These are phyloP conservation scores for Reticulascus tulasneorum DNA, from an alignment of 2,329 filamentous ascomycete genomes.

Conservation along the genomic window DNA sequence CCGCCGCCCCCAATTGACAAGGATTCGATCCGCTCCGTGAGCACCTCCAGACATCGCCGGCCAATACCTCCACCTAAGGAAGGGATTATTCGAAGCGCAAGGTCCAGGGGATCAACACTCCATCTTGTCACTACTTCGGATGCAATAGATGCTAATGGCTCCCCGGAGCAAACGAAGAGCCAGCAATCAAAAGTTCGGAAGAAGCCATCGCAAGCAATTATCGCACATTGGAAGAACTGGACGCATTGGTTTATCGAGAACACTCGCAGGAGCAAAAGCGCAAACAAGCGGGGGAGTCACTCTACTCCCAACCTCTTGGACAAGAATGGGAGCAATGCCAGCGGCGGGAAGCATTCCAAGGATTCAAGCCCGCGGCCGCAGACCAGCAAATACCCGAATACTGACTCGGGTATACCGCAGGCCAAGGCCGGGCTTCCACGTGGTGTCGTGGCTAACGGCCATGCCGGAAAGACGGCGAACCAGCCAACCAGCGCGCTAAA, in stretches of 20 bases:
- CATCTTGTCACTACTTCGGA: slow-evolving; percentile 72
- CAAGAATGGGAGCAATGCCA: slow-evolving; percentile 37
- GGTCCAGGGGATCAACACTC: slow-evolving; percentile 78
- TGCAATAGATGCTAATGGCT: slow-evolving; percentile 33
- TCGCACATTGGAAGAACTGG: slow-evolving; percentile 61
- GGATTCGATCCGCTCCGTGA: slow-evolving; percentile 69
- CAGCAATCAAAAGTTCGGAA: slow-evolving; percentile 46
- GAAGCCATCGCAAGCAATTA: slow-evolving; percentile 55
- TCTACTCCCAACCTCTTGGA: slow-evolving; percentile 57
- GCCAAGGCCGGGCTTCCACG: slow-evolving; percentile 44
- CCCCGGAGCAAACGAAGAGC: slow-evolving; percentile 22
- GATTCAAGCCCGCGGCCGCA: slow-evolving; percentile 56
- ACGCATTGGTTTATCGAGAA: slow-evolving; percentile 61
- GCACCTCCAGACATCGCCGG: slow-evolving; percentile 71
- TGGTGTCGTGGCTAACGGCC: slow-evolving; percentile 50
- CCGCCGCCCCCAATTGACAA: slow-evolving; percentile 75
- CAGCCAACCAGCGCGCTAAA: slow-evolving; percentile 7
- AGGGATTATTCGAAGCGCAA: slow-evolving; percentile 60
- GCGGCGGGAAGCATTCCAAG: slow-evolving; percentile 39
- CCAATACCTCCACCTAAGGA: slow-evolving; percentile 86
- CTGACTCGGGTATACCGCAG: slow-evolving; percentile 28
- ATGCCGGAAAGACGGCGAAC: slow-evolving; percentile 23
- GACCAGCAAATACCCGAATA: slow-evolving; percentile 52
- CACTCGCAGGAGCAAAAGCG: slow-evolving; percentile 46
- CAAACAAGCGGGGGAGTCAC: slow-evolving; percentile 47